Evolutionary conservation across 1,284 basidiomycete genomes (phyloP).

Genomic region (Ustilago cynodontis): DNA sequence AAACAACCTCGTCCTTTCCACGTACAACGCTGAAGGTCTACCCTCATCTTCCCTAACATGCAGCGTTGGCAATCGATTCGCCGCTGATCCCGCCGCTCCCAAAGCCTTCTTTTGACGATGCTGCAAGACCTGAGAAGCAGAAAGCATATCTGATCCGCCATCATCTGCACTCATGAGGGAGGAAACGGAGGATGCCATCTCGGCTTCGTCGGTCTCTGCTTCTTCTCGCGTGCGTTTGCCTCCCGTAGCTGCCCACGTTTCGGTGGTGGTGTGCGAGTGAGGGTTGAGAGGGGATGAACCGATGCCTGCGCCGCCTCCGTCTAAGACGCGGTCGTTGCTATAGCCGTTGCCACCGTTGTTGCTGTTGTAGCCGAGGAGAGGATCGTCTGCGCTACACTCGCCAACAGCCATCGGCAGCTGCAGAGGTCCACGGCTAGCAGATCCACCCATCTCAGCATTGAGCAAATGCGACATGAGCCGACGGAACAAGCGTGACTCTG

Average conservation of each 20-base stretch:
- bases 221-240: slow-evolving; percentile 38
- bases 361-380: slow-evolving; percentile 7
- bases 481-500: slow-evolving; percentile 66
- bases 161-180: slow-evolving; percentile 47
- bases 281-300: slow-evolving; percentile 41
- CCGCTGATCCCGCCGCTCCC: not conserved
- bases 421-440: not conserved
- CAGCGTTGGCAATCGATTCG: slow-evolving; percentile 13
- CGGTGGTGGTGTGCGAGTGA: slow-evolving; percentile 4
- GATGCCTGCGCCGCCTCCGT: slow-evolving; percentile 21
- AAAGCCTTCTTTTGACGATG: slow-evolving; percentile 21
- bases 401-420: not conserved
- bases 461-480: slow-evolving; percentile 68
- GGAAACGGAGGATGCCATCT: slow-evolving; percentile 42
- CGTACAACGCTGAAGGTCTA: slow-evolving; percentile 41
- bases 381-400: slow-evolving; percentile 17
- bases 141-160: slow-evolving; percentile 43
- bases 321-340: not conserved
- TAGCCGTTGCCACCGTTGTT: not conserved
- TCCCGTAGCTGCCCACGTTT: slow-evolving; percentile 32
- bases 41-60: slow-evolving; percentile 41
- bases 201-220: slow-evolving; percentile 44
- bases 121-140: slow-evolving; percentile 42
- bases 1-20: slow-evolving; percentile 60
- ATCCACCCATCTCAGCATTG: slow-evolving; percentile 24